A percentile compares a stretch with the other conserved stretches of the same genome.
These are phyloP conservation scores for Williopsis jadinii DNA, from an alignment of 1,139 yeast genomes.

Conservation along the genomic window DNA sequence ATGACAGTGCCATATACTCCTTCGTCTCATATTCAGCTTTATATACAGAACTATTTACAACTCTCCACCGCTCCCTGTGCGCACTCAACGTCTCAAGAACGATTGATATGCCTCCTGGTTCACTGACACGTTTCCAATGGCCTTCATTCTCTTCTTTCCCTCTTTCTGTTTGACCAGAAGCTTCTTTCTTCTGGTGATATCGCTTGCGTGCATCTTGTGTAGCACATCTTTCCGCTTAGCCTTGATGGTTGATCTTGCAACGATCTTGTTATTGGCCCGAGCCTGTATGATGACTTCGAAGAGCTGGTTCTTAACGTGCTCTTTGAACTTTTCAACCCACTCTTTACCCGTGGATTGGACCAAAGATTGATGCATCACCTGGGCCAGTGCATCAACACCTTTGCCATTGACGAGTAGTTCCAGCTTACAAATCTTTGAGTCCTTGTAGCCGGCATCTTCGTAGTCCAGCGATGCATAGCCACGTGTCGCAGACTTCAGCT, in stretches of 20 bases:
- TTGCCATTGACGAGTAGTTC: constrained; percentile 86
- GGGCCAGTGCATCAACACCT: constrained; percentile 89
- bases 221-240: constrained; percentile 92
- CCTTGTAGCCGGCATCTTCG: constrained; percentile 83
- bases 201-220: constrained; percentile 89
- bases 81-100: constrained; percentile 33
- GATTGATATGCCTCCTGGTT: constrained; percentile 84
- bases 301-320: constrained; percentile 70
- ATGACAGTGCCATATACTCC: too few species aligned
- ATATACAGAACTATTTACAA: not conserved
- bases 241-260: constrained; percentile 90
- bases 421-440: constrained; percentile 77
- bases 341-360: constrained; percentile 67
- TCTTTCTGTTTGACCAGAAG: constrained; percentile 84
- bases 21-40: too few species aligned
- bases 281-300: constrained; percentile 95
- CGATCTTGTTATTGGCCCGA: constrained; percentile 68
- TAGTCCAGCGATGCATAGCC: constrained; percentile 95
- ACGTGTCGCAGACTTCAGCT: constrained; percentile 78
- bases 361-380: constrained; percentile 79
- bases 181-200: constrained; percentile 83
- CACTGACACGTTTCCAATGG: constrained; percentile 70
- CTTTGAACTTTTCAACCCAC: constrained; percentile 77
- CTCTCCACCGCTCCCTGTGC: not conserved
- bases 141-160: constrained; percentile 82